These are phyloP conservation scores for Eutrema heterophyllum DNA, from an alignment of 345 rosid genomes.

Conservation along the genomic window DNA sequence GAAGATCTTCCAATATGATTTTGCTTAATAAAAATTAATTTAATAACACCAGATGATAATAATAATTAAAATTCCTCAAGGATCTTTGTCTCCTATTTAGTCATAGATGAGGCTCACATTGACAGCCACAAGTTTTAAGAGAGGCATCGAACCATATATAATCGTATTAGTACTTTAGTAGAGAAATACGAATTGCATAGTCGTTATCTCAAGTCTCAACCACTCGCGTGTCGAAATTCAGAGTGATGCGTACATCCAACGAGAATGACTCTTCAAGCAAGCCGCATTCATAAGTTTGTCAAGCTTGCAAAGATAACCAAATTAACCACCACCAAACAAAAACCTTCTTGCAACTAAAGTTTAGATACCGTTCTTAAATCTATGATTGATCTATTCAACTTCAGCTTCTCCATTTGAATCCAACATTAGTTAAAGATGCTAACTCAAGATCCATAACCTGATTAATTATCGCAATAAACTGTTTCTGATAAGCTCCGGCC, in stretches of 20 bases:
- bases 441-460: background rate
- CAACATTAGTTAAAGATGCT: background rate
- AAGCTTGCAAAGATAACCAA: conserved; percentile 9
- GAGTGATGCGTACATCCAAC: conserved; percentile 11
- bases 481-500: background rate
- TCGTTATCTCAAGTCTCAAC: conserved; percentile 6
- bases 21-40: background rate
- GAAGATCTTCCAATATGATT: background rate
- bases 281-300: background rate
- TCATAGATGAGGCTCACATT: background rate
- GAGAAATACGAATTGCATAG: no score
- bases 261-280: conserved; percentile 13
- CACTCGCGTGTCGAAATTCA: background rate
- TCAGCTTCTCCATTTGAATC: background rate
- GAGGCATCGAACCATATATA: background rate
- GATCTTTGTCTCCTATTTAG: background rate
- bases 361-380: background rate
- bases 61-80: background rate
- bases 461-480: background rate
- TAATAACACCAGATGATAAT: background rate
- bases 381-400: background rate
- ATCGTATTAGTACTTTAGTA: background rate
- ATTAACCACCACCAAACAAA: background rate
- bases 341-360: background rate
- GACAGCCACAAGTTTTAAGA: background rate